phyloP scores from a whole-genome alignment of 1,284 basidiomycete species.

The Athelia psychrophila region DNA sequence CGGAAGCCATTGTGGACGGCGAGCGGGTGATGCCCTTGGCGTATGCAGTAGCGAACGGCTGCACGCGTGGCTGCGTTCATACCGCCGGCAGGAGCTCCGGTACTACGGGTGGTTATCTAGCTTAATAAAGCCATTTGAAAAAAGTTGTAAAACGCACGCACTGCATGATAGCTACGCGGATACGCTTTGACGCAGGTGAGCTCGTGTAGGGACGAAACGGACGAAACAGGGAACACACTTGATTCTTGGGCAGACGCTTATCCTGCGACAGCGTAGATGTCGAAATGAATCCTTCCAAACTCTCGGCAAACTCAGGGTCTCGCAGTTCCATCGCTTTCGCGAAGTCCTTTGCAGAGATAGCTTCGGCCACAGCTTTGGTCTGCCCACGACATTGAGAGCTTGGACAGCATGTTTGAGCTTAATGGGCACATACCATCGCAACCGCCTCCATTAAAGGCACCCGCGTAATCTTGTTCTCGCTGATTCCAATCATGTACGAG shows the following conservation, averaged over 20 bases:
- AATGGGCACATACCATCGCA: slow-evolving; percentile 52
- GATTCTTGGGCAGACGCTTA: slow-evolving; percentile 57
- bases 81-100: slow-evolving; percentile 96
- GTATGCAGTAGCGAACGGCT: slow-evolving; percentile 90
- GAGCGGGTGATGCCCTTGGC: slow-evolving; percentile 88
- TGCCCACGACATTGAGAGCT: slow-evolving; percentile 24
- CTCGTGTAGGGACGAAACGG: slow-evolving; percentile 6
- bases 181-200: slow-evolving; percentile 32
- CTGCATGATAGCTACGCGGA: slow-evolving; percentile 93
- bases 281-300: slow-evolving; percentile 79
- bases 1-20: slow-evolving; percentile 96
- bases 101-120: slow-evolving; percentile 40
- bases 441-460: slow-evolving; percentile 94
- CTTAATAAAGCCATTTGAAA: slow-evolving; percentile 1
- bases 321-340: slow-evolving; percentile 84
- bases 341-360: slow-evolving; percentile 86
- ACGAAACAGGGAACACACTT: slow-evolving; percentile 39
- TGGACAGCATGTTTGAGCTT: slow-evolving; percentile 4
- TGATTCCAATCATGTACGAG: slow-evolving; percentile 96
- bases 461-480: slow-evolving; percentile 93
- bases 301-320: slow-evolving; percentile 91
- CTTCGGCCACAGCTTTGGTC: slow-evolving; percentile 85
- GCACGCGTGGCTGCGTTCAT: slow-evolving; percentile 98
- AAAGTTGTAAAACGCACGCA: slow-evolving; percentile 37
- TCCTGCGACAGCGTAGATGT: slow-evolving; percentile 66